Evolutionary conservation across 2,329 filamentous ascomycete genomes (phyloP).

Genomic region (Phialophora tarda): DNA sequence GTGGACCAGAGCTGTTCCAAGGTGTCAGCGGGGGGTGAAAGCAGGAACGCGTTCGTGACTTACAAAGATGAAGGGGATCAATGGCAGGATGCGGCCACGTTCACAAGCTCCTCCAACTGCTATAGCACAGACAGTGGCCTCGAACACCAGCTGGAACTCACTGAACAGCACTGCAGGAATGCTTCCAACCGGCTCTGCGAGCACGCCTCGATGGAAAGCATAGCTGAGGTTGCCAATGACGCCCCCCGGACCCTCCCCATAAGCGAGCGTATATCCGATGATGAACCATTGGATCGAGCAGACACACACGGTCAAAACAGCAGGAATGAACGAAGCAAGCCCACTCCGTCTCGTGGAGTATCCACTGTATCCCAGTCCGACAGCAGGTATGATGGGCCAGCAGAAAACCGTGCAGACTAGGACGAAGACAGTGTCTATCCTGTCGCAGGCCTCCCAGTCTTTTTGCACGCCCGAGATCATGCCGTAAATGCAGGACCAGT

Average conservation of each 20-base stretch:
- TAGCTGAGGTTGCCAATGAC: conserved; percentile 55
- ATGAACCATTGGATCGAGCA: conserved; percentile 60
- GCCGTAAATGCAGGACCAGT: conserved; percentile 1
- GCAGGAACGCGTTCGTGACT: conserved; percentile 11
- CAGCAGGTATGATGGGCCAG: conserved; percentile 59
- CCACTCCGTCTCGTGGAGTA: conserved; percentile 57
- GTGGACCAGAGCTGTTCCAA: conserved; percentile 63
- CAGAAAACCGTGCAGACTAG: conserved; percentile 59
- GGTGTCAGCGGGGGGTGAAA: conserved; percentile 14
- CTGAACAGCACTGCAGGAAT: conserved; percentile 59
- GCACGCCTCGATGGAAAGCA: conserved; percentile 53
- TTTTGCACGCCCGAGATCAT: conserved; percentile 47
- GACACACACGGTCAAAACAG: conserved; percentile 55
- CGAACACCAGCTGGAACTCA: conserved; percentile 56
- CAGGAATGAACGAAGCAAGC: conserved; percentile 56
- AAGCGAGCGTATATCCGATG: conserved; percentile 57
- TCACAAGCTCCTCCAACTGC: conserved; percentile 58
- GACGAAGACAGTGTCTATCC: conserved; percentile 59
- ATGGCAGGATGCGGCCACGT: conserved; percentile 53
- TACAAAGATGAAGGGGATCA: conserved; percentile 56
- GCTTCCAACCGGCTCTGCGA: conserved; percentile 56
- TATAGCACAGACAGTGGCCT: conserved; percentile 58
- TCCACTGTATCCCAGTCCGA: conserved; percentile 58
- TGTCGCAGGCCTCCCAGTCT: conserved; percentile 59
- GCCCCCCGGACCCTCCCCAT: conserved; percentile 52